phyloP scores from a whole-genome alignment of 306 rosid species.

The Prunus padus region DNA sequence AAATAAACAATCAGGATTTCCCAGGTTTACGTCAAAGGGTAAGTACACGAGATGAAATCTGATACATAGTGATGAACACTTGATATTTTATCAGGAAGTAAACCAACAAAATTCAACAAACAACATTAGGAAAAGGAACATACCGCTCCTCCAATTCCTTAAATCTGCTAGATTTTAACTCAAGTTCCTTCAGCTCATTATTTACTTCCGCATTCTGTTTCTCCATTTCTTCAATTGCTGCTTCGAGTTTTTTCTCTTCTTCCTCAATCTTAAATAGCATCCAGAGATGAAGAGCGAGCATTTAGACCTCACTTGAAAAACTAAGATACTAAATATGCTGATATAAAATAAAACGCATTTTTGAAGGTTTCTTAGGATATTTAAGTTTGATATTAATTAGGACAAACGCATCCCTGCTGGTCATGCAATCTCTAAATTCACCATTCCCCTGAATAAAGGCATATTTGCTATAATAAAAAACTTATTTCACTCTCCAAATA shows the following conservation, averaged over 20 bases:
- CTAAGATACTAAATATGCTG: conserved; percentile 22
- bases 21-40: conserved; percentile 16
- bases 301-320: conserved; percentile 24
- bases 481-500: conserved; percentile 5
- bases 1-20: conserved; percentile 23
- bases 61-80: neutral
- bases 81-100: conserved; percentile 23
- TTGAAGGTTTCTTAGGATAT: neutral
- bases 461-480: neutral
- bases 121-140: conserved; percentile 23
- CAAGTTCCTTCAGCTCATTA: conserved; percentile 79
- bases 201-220: conserved; percentile 72
- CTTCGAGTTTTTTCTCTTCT: conserved; percentile 90
- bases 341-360: neutral
- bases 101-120: neutral
- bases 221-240: conserved; percentile 79
- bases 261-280: conserved; percentile 71
- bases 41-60: neutral
- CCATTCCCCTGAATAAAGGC: neutral
- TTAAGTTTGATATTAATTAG: neutral
- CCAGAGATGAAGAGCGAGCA: conserved; percentile 27
- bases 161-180: conserved; percentile 70
- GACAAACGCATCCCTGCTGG: neutral
- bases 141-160: conserved; percentile 93
- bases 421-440: neutral